Base-by-base conservation (phyloP, 495 filamentous ascomycete genomes). In the Trichoderma orchidacearum region DNA sequence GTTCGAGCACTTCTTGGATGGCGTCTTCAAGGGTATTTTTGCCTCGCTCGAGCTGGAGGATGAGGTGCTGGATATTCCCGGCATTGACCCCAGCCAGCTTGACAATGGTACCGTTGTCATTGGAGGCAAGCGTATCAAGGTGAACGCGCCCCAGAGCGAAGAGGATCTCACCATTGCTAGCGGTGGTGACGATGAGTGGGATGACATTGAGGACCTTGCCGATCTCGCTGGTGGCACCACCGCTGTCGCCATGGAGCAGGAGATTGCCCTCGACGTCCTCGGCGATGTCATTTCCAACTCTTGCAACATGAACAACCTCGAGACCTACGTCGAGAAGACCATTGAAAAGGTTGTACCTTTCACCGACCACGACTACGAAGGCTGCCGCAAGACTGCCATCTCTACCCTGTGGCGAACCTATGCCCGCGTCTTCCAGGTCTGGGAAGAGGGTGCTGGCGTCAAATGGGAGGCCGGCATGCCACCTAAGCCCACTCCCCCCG, bases 391-490 rank as follows among this genome's bases (percentile, higher is more conserved):
- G 77, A 84, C 86, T 59, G 85, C 91, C 34, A 83, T 97, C 56
- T 81, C 86, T 66, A 96, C 92, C 9, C 75, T 96, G 15, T 96
- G 91, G 86, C 83, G 93, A 59, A 84, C 89, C 0, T 98, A 96
- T 68, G 87, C 90, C 54, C 89, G 89, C 68, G 81, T 98, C 9
- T 96, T 89, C 82, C 80, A 83, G 59, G 80, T 90, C 38, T 80
- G 89, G 66, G 89, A 94, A 66, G 89, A 95, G 66, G 72, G 80
- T 59, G 84, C 78, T 36, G 85, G 84, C 60, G 69, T 75, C 58
- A 95, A 90, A 72, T 96, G 91, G 90, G 78, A 89, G 70, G 80
- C 91, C 58, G 92, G 93, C 59, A 69, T 96, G 60, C 93, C 92
- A 34, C 74, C 95, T 30, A 82, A 89, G 70, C 80, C 85, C 18